phyloP scores from a whole-genome alignment of 768 basidiomycete genomes.

The Cystobasidium tubakii region DNA sequence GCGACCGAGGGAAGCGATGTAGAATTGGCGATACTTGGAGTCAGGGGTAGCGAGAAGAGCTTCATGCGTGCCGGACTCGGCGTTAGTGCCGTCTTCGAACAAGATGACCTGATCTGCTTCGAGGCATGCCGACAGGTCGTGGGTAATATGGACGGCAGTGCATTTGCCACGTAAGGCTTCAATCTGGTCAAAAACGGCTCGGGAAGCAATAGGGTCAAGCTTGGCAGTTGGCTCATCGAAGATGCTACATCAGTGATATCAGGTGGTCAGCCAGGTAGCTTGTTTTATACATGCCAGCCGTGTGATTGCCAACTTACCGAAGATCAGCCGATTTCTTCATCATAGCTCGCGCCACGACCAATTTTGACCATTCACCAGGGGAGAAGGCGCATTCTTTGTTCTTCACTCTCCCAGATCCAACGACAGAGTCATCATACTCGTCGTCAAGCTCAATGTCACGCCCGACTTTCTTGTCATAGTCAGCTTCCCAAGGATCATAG shows the following conservation, averaged over 20 bases:
- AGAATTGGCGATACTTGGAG: slow-evolving; percentile 32
- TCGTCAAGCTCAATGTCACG: slow-evolving; percentile 20
- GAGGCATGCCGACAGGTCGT: slow-evolving; percentile 8
- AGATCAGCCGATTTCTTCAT: slow-evolving; percentile 35
- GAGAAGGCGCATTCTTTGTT: slow-evolving; percentile 34
- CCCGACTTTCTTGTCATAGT: neutral
- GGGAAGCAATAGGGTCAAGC: slow-evolving; percentile 26
- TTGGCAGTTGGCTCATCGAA: slow-evolving; percentile 33
- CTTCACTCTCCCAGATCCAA: slow-evolving; percentile 14
- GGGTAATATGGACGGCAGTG: slow-evolving; percentile 29
- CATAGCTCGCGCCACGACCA: slow-evolving; percentile 5
- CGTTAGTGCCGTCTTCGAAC: slow-evolving; percentile 17
- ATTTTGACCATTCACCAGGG: slow-evolving; percentile 26
- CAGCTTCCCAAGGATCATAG: slow-evolving; percentile 27
- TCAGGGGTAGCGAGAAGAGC: slow-evolving; percentile 14
- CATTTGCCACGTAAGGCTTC: slow-evolving; percentile 6
- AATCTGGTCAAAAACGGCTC: slow-evolving; percentile 33
- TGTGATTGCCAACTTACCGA: slow-evolving; percentile 11
- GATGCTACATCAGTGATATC: neutral
- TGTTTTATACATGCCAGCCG: neutral
- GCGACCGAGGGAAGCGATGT: neutral
- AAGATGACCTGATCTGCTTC: slow-evolving; percentile 35
- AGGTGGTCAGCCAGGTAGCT: neutral
- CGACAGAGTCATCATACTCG: slow-evolving; percentile 26
- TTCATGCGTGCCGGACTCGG: slow-evolving; percentile 33